Percentiles rank a stretch among this genome's conserved stretches.
These are phyloP conservation scores for Gilbertella persicaria DNA, from an alignment of 371 early-diverging fungal species.

Conservation along the genomic window DNA sequence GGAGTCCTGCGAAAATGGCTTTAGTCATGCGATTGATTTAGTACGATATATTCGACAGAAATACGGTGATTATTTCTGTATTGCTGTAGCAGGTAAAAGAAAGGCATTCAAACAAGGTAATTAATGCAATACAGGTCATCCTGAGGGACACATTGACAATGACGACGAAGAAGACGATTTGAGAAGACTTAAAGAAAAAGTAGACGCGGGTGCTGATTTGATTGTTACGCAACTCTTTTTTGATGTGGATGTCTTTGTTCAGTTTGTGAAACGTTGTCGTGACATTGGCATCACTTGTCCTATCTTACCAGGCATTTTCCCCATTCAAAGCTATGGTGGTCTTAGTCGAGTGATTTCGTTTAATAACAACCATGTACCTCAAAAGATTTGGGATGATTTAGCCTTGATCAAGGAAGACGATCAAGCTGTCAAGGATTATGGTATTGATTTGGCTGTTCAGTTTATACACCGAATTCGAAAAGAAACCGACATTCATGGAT, in stretches of 20 bases:
- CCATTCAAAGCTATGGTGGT: constrained; percentile 88
- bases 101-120: not conserved
- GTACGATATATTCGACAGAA: constrained; percentile 86
- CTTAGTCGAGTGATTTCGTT: constrained; percentile 85
- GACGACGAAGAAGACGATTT: constrained; percentile 76
- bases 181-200: constrained; percentile 79
- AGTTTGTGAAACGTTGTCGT: constrained; percentile 78
- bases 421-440: constrained; percentile 92
- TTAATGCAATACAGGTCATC: constrained; percentile 58
- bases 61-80: constrained; percentile 95
- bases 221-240: constrained; percentile 95
- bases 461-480: constrained; percentile 70
- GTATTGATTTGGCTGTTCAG: constrained; percentile 82
- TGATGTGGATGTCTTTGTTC: constrained; percentile 82
- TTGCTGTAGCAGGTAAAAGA: constrained; percentile 83
- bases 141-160: constrained; percentile 87
- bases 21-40: constrained; percentile 82
- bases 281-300: constrained; percentile 82
- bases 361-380: constrained; percentile 86
- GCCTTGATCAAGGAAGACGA: constrained; percentile 96
- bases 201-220: constrained; percentile 91
- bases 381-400: constrained; percentile 79
- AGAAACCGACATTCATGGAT: constrained; percentile 69
- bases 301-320: constrained; percentile 95
- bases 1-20: constrained; percentile 81